Conservation (phyloP, 139 green algal genomes). For the Marvania coccoides region DNA sequence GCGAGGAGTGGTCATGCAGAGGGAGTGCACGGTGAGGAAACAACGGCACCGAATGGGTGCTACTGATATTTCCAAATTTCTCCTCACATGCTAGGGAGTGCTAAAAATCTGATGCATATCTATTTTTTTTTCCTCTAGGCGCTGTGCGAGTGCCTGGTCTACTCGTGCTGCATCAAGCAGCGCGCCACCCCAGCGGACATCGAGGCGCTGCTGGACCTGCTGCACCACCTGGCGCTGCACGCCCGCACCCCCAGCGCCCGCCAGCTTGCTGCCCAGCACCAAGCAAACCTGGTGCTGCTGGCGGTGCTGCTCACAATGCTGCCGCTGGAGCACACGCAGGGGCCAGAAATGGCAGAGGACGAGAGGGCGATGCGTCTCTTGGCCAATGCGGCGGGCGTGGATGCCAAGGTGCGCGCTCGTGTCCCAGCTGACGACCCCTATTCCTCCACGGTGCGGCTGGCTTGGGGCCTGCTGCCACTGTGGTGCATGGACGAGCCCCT, state of each 20-base stretch:
- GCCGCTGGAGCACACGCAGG: constrained; percentile 20
- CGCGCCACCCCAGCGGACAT: constrained; percentile 29
- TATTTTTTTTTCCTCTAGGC: not conserved
- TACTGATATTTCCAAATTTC: not conserved
- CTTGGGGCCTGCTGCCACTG: constrained; percentile 46
- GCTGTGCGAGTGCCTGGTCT: constrained; percentile 54
- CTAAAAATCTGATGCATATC: not conserved
- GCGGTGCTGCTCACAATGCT: constrained; percentile 19
- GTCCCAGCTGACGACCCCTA: constrained; percentile 7
- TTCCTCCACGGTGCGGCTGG: constrained; percentile 28
- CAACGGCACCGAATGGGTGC: not conserved
- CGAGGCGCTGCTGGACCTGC: constrained; percentile 36
- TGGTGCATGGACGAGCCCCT: constrained; percentile 3
- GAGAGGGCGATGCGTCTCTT: constrained; percentile 14
- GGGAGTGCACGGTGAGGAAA: constrained; percentile 34
- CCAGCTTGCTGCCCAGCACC: constrained; percentile 29
- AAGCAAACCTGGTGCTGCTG: constrained; percentile 26
- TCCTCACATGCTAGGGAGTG: not conserved
- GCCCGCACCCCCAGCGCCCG: not conserved
- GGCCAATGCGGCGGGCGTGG: constrained; percentile 7
- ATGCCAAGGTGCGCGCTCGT: constrained; percentile 8
- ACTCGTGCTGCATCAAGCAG: constrained; percentile 38
- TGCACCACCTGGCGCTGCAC: constrained; percentile 21
- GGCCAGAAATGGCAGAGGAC: constrained; percentile 11
- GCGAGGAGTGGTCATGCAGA: constrained; percentile 21